Base-by-base conservation (phyloP, 179 eudicot genomes). In the Spinacia oleracea region DNA sequence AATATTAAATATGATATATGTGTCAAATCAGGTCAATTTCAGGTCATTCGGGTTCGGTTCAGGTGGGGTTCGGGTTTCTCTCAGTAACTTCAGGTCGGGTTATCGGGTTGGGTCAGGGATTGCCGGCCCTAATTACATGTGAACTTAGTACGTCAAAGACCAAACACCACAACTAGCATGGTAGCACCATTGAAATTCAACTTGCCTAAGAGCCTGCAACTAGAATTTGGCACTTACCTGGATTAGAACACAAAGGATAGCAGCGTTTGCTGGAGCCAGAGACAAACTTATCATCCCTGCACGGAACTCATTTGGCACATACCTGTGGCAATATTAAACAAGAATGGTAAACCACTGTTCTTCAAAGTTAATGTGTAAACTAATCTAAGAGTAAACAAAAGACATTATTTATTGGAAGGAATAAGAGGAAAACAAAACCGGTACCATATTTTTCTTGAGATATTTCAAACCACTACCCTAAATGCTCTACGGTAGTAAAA, bases 251-350 rank as follows among this genome's bases (percentile, higher is more conserved):
- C 88, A 81, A 35, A 96, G 81, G 63, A 88, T 63, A 64, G 92
- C 90, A 60, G 92, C 90, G 82, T 87, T 87, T 77, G 97, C 92
- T 77, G 98, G 99, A 74, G 88, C 94, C 56, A 89, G 82, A 70
- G 94, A 92, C 51, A 94, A 82, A 81, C 94, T 84, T 59, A 90
- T 88, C 91, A 92, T 91, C 72, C 98, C 98, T 35, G 94, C 97
- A 66, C 98, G 98, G 72, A 89, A 86, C 84, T 93, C 92, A 85
- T 91, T 92, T 35, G 99, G 96, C 78, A 93, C 88, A 78, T 88
- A 88, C 91, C 97, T 93, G 85, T 27, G 4, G 50, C 42, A 86
- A 25, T 20, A 53, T 53, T 10, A 38, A 32, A 18, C 46, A 67
- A 69, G 23, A 27, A 74, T 42, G 40, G 48, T 46, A 35, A 29